Evolutionary conservation across 805 yeast species (phyloP), one percentile per base, ranked within the genome.

Genomic region (Teunomyces lycoperdinae): DNA sequence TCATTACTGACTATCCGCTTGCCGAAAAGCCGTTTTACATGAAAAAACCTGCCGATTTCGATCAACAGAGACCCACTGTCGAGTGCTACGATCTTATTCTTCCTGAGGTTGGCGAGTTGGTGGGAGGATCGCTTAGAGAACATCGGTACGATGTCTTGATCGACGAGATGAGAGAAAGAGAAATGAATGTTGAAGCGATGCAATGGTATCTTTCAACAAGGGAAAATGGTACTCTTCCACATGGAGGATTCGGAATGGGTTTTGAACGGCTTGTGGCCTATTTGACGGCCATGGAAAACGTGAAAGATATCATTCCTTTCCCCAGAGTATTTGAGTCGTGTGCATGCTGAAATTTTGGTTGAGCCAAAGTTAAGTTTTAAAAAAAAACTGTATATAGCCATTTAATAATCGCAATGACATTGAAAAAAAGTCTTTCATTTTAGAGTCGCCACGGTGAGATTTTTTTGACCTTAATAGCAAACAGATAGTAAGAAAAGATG

Each of bases 171-270:
- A 48, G 62, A 6, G 48, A 60, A 3, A 67, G 86, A 46, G 70
- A 69, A 1, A 87, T 90, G 91, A 77, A 79, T 45, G 59, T 63
- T 2, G 77, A 74, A 2, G 78, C 80, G 14, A 64, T 94, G 64
- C 74, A 79, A 28, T 94, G 99, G 99, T 94, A 91, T 61, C 55
- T 85, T 26, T 78, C 84, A 1, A 72, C 87, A 7, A 74, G 99
- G 50, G 71, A 71, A 51, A 83, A 86, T 56, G 98, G 97, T 0
- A 71, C 87, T 2, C 84, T 84, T 17, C 96, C 97, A 0, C 98
- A 92, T 62, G 99, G 99, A 42, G 99, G 99, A 0, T 94, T 86
- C 67, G 99, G 99, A 0, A 72, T 94, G 74, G 99, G 99, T 0
- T 81, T 91, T 55, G 99, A 94, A 64, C 73, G 99, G 50, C 67